phyloP scores from a whole-genome alignment of 306 rosid species.

The Geum urbanum region DNA sequence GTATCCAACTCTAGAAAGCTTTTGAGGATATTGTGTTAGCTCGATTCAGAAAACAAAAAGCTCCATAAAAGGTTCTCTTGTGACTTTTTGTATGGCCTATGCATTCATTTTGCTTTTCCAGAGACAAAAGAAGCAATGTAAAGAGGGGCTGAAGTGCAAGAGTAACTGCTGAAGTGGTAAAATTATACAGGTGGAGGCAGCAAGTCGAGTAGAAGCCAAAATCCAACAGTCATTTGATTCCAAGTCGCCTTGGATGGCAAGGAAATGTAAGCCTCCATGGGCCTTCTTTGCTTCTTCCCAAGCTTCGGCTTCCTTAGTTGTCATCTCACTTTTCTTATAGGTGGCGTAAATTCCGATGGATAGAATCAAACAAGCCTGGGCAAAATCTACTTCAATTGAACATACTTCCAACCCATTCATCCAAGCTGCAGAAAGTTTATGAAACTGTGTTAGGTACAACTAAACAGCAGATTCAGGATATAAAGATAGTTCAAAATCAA shows the following conservation, averaged over 20 bases:
- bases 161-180: neutral
- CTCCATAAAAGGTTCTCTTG: too few relatives aligned
- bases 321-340: conserved; percentile 55
- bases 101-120: too few relatives aligned
- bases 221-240: conserved; percentile 86
- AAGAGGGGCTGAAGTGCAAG: neutral
- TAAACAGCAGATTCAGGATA: neutral
- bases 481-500: neutral
- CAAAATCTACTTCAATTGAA: conserved; percentile 57
- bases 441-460: neutral
- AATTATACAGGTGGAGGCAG: conserved; percentile 80
- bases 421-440: conserved; percentile 51
- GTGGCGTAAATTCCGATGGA: conserved; percentile 78
- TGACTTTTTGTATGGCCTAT: too few relatives aligned
- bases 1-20: too few relatives aligned
- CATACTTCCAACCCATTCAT: conserved; percentile 86
- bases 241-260: conserved; percentile 82
- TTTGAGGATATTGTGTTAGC: too few relatives aligned
- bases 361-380: conserved; percentile 58
- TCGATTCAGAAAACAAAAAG: too few relatives aligned
- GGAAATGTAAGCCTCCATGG: conserved; percentile 92
- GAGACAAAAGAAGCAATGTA: too few relatives aligned
- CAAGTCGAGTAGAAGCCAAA: conserved; percentile 94
- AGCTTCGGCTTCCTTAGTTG: conserved; percentile 82
- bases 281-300: conserved; percentile 97